Evolutionary conservation across 1,139 yeast genomes (phyloP), one percentile per base, ranked within the genome.

Genomic region (Kodamaea ohmeri): DNA sequence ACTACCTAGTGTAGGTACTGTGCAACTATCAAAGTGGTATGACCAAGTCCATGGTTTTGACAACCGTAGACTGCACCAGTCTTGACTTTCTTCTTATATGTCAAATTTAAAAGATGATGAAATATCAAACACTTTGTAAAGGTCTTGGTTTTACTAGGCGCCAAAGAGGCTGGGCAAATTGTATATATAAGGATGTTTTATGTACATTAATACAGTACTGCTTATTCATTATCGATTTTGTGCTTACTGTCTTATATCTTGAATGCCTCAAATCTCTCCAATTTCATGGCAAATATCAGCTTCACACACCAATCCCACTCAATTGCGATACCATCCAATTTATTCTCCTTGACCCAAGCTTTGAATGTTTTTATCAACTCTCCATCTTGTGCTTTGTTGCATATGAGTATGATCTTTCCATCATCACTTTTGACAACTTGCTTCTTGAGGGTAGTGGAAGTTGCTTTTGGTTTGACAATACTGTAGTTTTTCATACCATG

Each of bases 281-380:
- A 43, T 19, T 61, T 49, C 66, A 75, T 71, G 30, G 65, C 66
- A 55, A 81, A 81, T 0, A 82, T 76, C 34, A 80, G 68, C 39
- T 69, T 61, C 7, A 81, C 80, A 43, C 83, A 74, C 84, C 85
- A 80, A 41, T 80, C 78, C 88, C 88, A 81, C 43, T 78, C 83
- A 7, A 80, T 69, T 2, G 76, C 64, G 7, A 53, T 61, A 3
- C 47, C 50, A 14, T 36, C 32, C 5, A 38, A 17, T 17, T 37
- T 40, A 6, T 52, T 49, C 3, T 56, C 61, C 4, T 56, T 50
- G 14, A 66, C 47, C 8, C 61, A 39, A 20, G 62, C 61, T 33
- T 60, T 63, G 45, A 77, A 72, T 25, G 55, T 58, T 17, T 61
- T 63, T 9, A 70, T 67, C 33, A 73, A 54, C 26, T 75, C 73